Evolutionary conservation across 2,329 filamentous ascomycete genomes (phyloP).

Genomic region (Gliomastix tumulicola): DNA sequence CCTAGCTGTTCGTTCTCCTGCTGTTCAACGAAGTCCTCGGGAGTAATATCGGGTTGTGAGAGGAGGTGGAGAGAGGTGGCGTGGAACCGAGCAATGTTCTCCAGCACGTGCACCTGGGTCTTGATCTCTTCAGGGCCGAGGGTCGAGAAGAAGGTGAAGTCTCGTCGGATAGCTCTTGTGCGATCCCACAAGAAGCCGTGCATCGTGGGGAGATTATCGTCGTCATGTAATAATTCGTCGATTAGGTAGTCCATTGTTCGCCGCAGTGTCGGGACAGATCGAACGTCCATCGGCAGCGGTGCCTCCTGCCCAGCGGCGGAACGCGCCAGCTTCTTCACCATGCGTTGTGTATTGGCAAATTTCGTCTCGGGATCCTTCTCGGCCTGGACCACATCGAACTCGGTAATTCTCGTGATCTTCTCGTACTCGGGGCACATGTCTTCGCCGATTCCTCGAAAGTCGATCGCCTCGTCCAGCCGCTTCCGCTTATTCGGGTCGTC

Average conservation of each 20-base stretch:
- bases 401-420: slow-evolving; percentile 54
- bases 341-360: slow-evolving; percentile 41
- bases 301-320: slow-evolving; percentile 63
- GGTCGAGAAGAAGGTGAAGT: slow-evolving; percentile 61
- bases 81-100: slow-evolving; percentile 61
- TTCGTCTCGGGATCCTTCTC: slow-evolving; percentile 42
- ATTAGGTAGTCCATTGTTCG: slow-evolving; percentile 58
- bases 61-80: slow-evolving; percentile 58
- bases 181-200: slow-evolving; percentile 65
- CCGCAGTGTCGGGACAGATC: slow-evolving; percentile 50
- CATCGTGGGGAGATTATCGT: slow-evolving; percentile 45
- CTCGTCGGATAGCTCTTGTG: slow-evolving; percentile 59
- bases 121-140: slow-evolving; percentile 49
- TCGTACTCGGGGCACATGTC: slow-evolving; percentile 66
- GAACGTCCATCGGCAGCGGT: slow-evolving; percentile 61
- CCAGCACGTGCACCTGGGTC: slow-evolving; percentile 55
- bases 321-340: slow-evolving; percentile 62
- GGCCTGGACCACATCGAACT: slow-evolving; percentile 48
- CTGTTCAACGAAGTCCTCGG: slow-evolving; percentile 57
- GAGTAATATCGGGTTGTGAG: slow-evolving; percentile 45
- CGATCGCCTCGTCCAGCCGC: slow-evolving; percentile 54
- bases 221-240: slow-evolving; percentile 47
- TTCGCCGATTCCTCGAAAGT: slow-evolving; percentile 62
- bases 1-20: slow-evolving; percentile 63
- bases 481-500: slow-evolving; percentile 60